Base-by-base conservation (phyloP, 1,139 yeast species). In the Yamadazyma buinensis region DNA sequence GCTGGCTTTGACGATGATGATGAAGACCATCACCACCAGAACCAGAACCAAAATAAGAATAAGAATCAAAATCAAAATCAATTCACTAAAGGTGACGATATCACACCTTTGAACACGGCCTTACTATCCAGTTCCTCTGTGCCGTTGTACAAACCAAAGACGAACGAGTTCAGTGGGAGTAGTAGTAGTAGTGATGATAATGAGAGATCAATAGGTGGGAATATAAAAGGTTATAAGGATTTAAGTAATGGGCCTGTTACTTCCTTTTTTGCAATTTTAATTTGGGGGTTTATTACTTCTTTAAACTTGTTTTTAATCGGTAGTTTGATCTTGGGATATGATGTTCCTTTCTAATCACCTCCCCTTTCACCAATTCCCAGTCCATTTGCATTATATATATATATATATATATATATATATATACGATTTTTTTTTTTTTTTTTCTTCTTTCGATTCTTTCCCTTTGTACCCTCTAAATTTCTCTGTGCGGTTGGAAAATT, bases 181-280 rank as follows among this genome's bases (percentile, higher is more conserved):
- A 17, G 15, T 12, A 26, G 4, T 4, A 11, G n/a, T 6, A 12
- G 4, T 12, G 29, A 27, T 18, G 5, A 7, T 21, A 14, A 20
- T 3, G 9, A 8, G 13, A 21, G 6, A 7, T 13, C 20, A 20
- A 20, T 13, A 19, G 20, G 12, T 19, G 22, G 13, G 20, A 23
- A 23, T 6, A 13, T 23, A n/a, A n/a, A 12, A 15, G 20, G 13
- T 15, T 74, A 60, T 46, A 70, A 64, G 38, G 80, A 75, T 48
- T 72, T 74, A 64, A 75, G 80, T 47, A 76, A 76, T 47, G 70
- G 79, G 2, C 67, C 68, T 3, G 26, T 61, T 8, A 66, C 75
- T 17, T 49, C 77, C 1, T 49, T 64, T 21, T 37, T 58, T 8
- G 79, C 81, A 7, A 52, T 75, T 7, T 36, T 68, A 29, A 61